Conservation (phyloP, 2,329 filamentous ascomycete genomes). For the Verticillium nubilum region DNA sequence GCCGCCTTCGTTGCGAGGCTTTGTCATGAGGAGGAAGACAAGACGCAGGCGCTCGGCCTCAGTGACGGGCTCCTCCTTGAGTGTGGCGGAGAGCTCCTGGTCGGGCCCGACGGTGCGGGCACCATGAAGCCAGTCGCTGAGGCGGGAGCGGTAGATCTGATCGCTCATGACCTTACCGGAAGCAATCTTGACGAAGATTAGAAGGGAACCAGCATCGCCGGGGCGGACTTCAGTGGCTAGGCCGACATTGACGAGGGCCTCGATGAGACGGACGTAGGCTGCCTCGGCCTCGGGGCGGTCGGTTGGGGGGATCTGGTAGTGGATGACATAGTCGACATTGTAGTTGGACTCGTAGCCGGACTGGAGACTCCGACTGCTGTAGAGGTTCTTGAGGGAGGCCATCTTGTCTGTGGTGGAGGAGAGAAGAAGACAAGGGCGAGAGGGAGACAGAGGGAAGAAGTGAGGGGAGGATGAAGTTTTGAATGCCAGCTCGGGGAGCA, state of each 20-base stretch:
- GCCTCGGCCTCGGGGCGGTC: conserved; percentile 58
- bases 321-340: conserved; percentile 82
- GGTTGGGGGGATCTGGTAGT: conserved; percentile 65
- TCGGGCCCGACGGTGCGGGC: conserved; percentile 73
- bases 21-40: conserved; percentile 79
- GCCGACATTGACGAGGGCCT: conserved; percentile 71
- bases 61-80: conserved; percentile 70
- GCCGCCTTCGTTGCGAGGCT: conserved; percentile 67
- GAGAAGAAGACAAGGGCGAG: background rate
- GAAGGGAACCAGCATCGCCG: conserved; percentile 67
- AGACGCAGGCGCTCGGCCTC: conserved; percentile 85
- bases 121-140: conserved; percentile 91
- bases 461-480: background rate
- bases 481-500: background rate
- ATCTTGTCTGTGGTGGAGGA: conserved; percentile 2
- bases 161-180: conserved; percentile 69
- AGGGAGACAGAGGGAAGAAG: background rate
- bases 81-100: conserved; percentile 62
- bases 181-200: conserved; percentile 78
- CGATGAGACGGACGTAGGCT: conserved; percentile 72
- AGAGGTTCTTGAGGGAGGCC: conserved; percentile 11
- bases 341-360: conserved; percentile 11
- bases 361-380: conserved; percentile 8
- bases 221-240: conserved; percentile 82
- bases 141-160: conserved; percentile 79